phyloP scores from a whole-genome alignment of 2,329 filamentous ascomycete genomes.

The Venturia asperata region DNA sequence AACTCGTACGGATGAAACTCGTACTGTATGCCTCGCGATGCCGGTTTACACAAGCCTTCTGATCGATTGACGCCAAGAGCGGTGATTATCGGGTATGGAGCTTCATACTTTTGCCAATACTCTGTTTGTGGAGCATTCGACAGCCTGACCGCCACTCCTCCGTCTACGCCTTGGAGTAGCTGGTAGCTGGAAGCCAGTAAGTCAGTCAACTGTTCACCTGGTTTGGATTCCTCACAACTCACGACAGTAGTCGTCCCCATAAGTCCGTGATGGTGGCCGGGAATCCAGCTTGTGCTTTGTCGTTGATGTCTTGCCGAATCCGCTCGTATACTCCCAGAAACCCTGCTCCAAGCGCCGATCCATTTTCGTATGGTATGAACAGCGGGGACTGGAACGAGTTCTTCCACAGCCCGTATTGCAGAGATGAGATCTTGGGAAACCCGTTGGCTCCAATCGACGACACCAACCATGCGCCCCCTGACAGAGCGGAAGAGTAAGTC shows the following conservation, averaged over 20 bases:
- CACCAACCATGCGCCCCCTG: constrained; percentile 41
- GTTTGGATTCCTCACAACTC: not conserved
- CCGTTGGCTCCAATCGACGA: constrained; percentile 41
- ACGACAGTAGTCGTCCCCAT: constrained; percentile 37
- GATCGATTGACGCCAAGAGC: constrained; percentile 46
- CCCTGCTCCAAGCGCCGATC: not conserved
- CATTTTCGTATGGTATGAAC: not conserved
- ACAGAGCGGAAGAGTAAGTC: constrained; percentile 42
- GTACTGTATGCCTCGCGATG: constrained; percentile 52
- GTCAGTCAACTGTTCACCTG: not conserved
- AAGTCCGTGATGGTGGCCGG: constrained; percentile 36
- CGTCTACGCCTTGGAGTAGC: constrained; percentile 32
- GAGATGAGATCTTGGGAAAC: constrained; percentile 38
- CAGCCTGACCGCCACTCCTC: constrained; percentile 33
- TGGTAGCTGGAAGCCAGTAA: constrained; percentile 35
- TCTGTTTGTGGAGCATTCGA: constrained; percentile 30
- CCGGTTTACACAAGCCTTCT: constrained; percentile 38
- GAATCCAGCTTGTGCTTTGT: constrained; percentile 36
- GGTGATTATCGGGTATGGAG: constrained; percentile 42
- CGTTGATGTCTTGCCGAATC: constrained; percentile 30
- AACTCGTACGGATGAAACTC: constrained; percentile 62
- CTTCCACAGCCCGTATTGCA: constrained; percentile 36
- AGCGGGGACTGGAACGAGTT: not conserved
- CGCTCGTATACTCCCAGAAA: constrained; percentile 18
- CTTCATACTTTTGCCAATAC: constrained; percentile 37